phyloP scores from a whole-genome alignment of 129 eudicot genomes.

The Apium graveolens region DNA sequence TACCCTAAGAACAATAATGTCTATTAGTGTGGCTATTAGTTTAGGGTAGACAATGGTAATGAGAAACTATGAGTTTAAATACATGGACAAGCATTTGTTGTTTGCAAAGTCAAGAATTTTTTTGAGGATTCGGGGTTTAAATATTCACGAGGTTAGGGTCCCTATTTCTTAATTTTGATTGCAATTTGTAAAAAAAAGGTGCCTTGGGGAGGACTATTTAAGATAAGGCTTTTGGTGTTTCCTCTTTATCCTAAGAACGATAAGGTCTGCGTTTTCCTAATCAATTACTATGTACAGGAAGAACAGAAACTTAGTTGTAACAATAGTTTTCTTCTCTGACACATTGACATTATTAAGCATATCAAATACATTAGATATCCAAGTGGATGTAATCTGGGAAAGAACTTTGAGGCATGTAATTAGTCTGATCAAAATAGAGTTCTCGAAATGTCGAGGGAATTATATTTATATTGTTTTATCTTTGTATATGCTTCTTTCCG shows the following conservation, averaged over 20 bases:
- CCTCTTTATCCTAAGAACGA: too few species aligned
- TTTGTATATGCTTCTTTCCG: not conserved
- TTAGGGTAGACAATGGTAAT: not conserved
- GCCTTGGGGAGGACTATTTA: not conserved
- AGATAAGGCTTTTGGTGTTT: too few species aligned
- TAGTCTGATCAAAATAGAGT: not conserved
- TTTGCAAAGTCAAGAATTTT: not conserved
- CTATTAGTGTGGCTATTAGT: not conserved
- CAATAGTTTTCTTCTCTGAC: not conserved
- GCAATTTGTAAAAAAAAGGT: not conserved
- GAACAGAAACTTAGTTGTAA: not conserved
- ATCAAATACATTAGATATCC: not conserved
- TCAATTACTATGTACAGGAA: not conserved
- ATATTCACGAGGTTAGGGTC: not conserved
- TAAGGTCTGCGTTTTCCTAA: too few species aligned
- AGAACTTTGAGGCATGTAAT: not conserved
- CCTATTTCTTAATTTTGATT: too few species aligned
- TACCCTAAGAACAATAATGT: too few species aligned
- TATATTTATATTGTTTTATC: too few species aligned
- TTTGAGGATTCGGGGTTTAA: not conserved
- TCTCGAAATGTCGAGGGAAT: not conserved
- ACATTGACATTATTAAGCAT: not conserved
- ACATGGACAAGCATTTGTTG: not conserved
- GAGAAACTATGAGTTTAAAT: not conserved
- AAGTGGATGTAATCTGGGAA: not conserved